Percentiles rank a stretch among this genome's conserved stretches.
phyloP scores from a whole-genome alignment of 176 grass and related monocot species.

The Phoenix roebelenii region DNA sequence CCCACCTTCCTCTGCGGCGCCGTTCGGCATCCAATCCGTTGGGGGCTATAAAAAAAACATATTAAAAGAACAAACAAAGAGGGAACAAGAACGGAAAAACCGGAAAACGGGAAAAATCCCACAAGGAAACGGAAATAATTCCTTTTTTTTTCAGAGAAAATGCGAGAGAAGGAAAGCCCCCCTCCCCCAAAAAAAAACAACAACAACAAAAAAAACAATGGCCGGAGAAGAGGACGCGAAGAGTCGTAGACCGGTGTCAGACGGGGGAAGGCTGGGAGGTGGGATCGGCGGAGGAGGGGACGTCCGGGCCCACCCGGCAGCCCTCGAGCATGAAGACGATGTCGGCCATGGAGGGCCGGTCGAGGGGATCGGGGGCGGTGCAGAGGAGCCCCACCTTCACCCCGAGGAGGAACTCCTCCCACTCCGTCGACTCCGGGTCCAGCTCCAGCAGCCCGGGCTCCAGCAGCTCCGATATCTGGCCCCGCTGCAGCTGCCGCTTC shows the following conservation, averaged over 20 bases:
- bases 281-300: conserved; percentile 89
- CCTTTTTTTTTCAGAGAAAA: too few relatives aligned
- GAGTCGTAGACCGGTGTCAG: neutral
- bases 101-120: too few relatives aligned
- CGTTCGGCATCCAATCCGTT: too few relatives aligned
- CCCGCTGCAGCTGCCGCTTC: conserved; percentile 86
- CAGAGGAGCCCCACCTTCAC: conserved; percentile 94
- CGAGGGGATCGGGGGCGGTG: conserved; percentile 69
- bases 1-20: too few relatives aligned
- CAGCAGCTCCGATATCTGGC: conserved; percentile 71
- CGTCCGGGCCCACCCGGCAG: conserved; percentile 86
- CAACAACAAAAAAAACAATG: too few relatives aligned
- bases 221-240: too few relatives aligned
- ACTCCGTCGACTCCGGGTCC: conserved; percentile 88
- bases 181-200: too few relatives aligned
- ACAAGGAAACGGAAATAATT: too few relatives aligned
- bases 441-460: conserved; percentile 91
- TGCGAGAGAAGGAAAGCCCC: too few relatives aligned
- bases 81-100: too few relatives aligned
- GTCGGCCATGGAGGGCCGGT: conserved; percentile 87
- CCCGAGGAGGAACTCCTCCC: conserved; percentile 97
- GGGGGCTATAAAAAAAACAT: too few relatives aligned
- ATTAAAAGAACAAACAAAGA: too few relatives aligned
- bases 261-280: conserved; percentile 84
- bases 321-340: conserved; percentile 99